Evolutionary conservation across 768 basidiomycete species (phyloP), one percentile per base, ranked within the genome.

Genomic region (Aureoboletus auriporus): DNA sequence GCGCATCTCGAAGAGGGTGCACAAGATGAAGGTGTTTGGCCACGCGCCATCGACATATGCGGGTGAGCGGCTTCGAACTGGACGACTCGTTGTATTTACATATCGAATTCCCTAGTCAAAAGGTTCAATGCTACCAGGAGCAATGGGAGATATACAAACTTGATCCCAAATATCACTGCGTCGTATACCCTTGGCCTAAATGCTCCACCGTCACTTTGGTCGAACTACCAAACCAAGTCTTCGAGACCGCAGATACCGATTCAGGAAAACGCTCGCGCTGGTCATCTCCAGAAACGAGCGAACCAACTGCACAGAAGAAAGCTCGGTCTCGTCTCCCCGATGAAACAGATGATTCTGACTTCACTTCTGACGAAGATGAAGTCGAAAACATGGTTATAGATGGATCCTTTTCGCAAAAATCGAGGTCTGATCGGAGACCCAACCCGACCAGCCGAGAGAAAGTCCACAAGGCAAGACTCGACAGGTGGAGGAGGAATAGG

Each of bases 111-210:
- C 34, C 23, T 52, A 84, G 83, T 9, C 68, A 77, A 65, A 61
- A 64, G 1, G 65, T 77, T 44, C 63, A 76, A 49, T 77, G 77
- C 60, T 76, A 78, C 16, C 84, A 85, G 61, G 86, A 90, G 31
- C 87, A 89, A 63, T 91, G 89, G 89, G 89, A 91, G 52, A 82
- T 90, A 27, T 84, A 89, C 69, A 90, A 89, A 60, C 74, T 91
- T 8, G 89, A 91, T 59, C 80, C 84, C 3, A 64, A 66, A n/a
- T 90, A 90, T 55, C 76, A 78, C 20, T 91, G 88, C 59, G 65
- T 69, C 49, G 80, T 88, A 8, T 75, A 68, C 29, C 62, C 62
- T 30, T 66, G 68, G 44, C 75, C 78, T 8, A 64, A 69, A 40
- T 59, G 58, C 30, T 47, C 68, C 16, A 50, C 60, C 13, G 48